Evolutionary conservation across 345 rosid species (phyloP), one percentile per base, ranked within the genome.

Genomic region (Eucalyptus curtisii): DNA sequence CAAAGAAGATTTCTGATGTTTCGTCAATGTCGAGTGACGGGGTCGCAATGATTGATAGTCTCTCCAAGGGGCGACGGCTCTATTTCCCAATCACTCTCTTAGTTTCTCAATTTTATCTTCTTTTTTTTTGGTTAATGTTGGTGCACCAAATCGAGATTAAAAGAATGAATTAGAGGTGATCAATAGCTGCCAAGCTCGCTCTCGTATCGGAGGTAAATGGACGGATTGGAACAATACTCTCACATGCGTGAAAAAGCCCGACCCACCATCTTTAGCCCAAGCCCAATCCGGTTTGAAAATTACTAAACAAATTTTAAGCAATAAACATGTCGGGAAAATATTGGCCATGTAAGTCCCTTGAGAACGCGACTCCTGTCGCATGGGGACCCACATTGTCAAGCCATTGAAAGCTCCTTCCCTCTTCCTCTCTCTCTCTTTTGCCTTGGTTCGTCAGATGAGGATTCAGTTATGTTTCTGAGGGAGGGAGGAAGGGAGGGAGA

Each of bases 11-110:
- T 61, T 61, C 1, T 9, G 9, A 61, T 6, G 4, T 61, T 13
- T 13, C 8, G 1, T 4, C 1, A 2, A 3, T 64, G 19, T n/a
- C 2, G 19, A 14, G 76, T 7, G 68, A 27, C 7, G n/a, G n/a
- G 31, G 19, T 7, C 3, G 5, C 1, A 3, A 64, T 14, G 3
- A 31, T 66, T 14, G 79, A 66, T 66, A n/a, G 40, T 66, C 5
- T 66, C 5, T 15, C 5, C 17, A 13, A 30, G 37, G 20, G 71
- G 37, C 71, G 37, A 30, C 4, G 33, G 2, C 37, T 64, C 71
- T 16, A n/a, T 30, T 64, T 22, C 42, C 40, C 22, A 31, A 66
- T 3, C 79, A 66, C 42, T 66, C 42, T 15, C 10, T 33, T 33
- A 15, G 20, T 7, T 37, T 64, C 71, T n/a, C 37, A n/a, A 52